phyloP scores from a whole-genome alignment of 1,284 basidiomycete species.

The Cerrena zonata region DNA sequence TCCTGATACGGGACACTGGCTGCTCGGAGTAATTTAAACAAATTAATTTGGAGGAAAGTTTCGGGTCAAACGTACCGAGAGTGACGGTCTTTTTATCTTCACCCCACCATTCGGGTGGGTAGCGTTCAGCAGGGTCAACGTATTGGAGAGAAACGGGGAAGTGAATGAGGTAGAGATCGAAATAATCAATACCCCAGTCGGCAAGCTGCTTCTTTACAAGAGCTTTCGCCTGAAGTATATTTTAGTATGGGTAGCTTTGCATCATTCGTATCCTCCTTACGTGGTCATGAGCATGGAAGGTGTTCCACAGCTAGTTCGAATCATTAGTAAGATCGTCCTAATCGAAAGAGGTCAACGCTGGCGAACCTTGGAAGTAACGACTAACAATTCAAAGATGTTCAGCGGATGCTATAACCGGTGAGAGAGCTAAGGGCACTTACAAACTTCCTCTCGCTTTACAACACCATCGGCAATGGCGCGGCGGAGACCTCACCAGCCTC shows the following conservation, averaged over 20 bases:
- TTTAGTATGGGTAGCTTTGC: conserved; percentile 7
- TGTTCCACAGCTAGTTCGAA: conserved; percentile 71
- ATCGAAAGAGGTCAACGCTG: conserved; percentile 8
- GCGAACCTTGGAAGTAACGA: conserved; percentile 66
- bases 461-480: conserved; percentile 73
- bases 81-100: conserved; percentile 54
- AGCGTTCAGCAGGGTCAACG: conserved; percentile 68
- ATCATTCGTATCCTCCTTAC: conserved; percentile 33
- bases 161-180: conserved; percentile 73
- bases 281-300: conserved; percentile 68
- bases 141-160: conserved; percentile 76
- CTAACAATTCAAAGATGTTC: conserved; percentile 25
- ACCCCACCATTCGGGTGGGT: conserved; percentile 74
- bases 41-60: neutral
- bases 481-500: conserved; percentile 71
- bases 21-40: conserved; percentile 15
- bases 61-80: conserved; percentile 38
- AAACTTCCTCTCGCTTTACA: conserved; percentile 72
- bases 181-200: conserved; percentile 76
- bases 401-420: neutral
- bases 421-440: conserved; percentile 38
- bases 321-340: conserved; percentile 1
- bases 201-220: conserved; percentile 58
- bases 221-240: conserved; percentile 39
- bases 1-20: conserved; percentile 67